Conservation (phyloP, 75 land plant genomes). For the Pseudotsuga menziesii region DNA sequence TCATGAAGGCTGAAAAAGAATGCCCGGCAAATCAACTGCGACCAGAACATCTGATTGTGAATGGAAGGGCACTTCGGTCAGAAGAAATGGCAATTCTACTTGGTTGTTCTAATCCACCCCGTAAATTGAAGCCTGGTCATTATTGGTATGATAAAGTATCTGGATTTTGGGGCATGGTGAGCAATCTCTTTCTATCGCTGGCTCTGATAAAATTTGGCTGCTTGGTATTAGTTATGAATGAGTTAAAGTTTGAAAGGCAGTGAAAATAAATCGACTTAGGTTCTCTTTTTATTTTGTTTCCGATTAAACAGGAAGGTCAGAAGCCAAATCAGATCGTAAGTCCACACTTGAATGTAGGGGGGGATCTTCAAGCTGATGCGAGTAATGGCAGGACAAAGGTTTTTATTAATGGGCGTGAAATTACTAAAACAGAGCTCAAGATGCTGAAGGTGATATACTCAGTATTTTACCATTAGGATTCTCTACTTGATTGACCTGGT, state of each 20-base stretch:
- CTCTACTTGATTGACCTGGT: not conserved
- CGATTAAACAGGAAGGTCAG: slow-evolving; percentile 72
- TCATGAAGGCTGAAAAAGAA: slow-evolving; percentile 88
- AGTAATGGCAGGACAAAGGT: slow-evolving; percentile 90
- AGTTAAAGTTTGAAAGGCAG: not conserved
- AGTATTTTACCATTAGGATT: not conserved
- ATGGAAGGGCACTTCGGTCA: slow-evolving; percentile 55
- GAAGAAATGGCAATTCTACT: slow-evolving; percentile 72
- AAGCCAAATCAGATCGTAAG: slow-evolving; percentile 80
- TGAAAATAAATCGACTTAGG: not conserved
- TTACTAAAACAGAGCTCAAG: slow-evolving; percentile 78
- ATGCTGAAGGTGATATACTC: slow-evolving; percentile 77
- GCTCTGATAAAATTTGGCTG: not conserved
- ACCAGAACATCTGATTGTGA: slow-evolving; percentile 75
- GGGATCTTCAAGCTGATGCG: slow-evolving; percentile 51
- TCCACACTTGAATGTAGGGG: slow-evolving; percentile 81
- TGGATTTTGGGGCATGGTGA: slow-evolving; percentile 99
- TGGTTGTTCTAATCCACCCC: slow-evolving; percentile 73
- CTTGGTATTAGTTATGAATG: not conserved
- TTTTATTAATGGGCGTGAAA: slow-evolving; percentile 86
- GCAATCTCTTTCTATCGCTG: slow-evolving; percentile 7
- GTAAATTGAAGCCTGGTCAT: slow-evolving; percentile 77
- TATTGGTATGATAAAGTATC: slow-evolving; percentile 99
- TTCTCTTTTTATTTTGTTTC: slow-evolving; percentile 3
- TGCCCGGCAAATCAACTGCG: slow-evolving; percentile 87